These are phyloP conservation scores for Monilinia polystroma DNA, from an alignment of 2,329 filamentous ascomycete genomes.

Conservation along the genomic window DNA sequence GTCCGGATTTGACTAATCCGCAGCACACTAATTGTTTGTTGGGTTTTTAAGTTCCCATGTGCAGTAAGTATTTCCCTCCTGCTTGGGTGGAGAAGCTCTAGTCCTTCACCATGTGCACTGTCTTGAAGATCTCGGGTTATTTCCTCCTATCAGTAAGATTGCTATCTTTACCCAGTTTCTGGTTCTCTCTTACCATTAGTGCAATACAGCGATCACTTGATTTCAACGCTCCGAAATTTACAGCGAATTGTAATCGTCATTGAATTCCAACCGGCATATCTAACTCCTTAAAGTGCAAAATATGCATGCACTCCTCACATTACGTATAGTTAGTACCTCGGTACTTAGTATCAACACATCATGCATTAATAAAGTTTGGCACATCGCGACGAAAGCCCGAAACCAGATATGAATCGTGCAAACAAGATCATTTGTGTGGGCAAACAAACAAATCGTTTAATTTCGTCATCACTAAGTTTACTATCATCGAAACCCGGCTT, in stretches of 20 bases:
- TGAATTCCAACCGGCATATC: slow-evolving; percentile 5
- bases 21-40: not conserved
- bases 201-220: no score
- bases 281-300: not conserved
- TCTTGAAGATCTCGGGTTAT: slow-evolving; percentile 4
- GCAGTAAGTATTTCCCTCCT: not conserved
- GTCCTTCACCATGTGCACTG: not conserved
- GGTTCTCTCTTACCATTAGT: no score
- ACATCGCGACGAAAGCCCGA: not conserved
- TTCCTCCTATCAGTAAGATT: not conserved
- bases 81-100: not conserved
- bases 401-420: not conserved
- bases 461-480: not conserved
- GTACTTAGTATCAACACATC: no score
- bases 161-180: no score
- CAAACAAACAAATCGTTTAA: not conserved
- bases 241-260: not conserved
- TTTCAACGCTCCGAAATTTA: not conserved
- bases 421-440: not conserved
- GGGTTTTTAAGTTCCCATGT: not conserved
- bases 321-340: not conserved
- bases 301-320: slow-evolving; percentile 4
- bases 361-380: no score
- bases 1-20: not conserved
- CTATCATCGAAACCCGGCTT: not conserved